These are phyloP conservation scores for Pseudogymnoascus sp. DNA, from an alignment of 2,329 filamentous ascomycete species.

Conservation along the genomic window DNA sequence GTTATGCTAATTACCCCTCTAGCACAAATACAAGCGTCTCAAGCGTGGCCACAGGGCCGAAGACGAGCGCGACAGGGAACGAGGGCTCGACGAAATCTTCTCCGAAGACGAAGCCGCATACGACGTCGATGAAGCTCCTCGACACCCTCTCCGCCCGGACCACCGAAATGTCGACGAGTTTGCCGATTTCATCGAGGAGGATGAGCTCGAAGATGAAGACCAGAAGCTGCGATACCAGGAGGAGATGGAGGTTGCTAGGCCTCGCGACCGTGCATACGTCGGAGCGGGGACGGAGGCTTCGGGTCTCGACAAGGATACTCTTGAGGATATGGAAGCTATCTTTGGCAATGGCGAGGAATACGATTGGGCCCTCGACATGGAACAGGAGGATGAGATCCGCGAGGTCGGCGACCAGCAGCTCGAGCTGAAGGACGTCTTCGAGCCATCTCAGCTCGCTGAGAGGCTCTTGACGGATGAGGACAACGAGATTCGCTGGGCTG, in stretches of 20 bases:
- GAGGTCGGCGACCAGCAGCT: conserved; percentile 74
- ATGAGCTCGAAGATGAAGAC: conserved; percentile 81
- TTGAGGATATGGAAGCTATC: conserved; percentile 93
- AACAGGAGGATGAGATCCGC: conserved; percentile 77
- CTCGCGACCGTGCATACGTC: conserved; percentile 61
- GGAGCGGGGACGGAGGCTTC: conserved; percentile 68
- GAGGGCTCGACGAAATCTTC: conserved; percentile 86
- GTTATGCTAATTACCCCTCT: conserved; percentile 19
- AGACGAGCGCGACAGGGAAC: conserved; percentile 57
- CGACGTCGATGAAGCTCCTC: conserved; percentile 37
- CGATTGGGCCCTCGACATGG: conserved; percentile 83
- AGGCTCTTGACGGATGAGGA: conserved; percentile 94
- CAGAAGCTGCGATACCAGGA: conserved; percentile 69
- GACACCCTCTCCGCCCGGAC: conserved; percentile 31
- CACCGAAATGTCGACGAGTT: conserved; percentile 69
- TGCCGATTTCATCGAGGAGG: conserved; percentile 95
- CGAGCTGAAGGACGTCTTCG: conserved; percentile 95
- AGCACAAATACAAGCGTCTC: conserved; percentile 93
- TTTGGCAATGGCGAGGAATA: conserved; percentile 96
- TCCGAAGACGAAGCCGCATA: conserved; percentile 81
- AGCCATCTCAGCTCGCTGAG: conserved; percentile 89
- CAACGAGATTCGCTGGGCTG: conserved; percentile 78
- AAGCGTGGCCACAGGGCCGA: conserved; percentile 84
- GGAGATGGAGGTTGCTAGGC: conserved; percentile 81
- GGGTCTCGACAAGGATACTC: conserved; percentile 81